A percentile compares a stretch with the other conserved stretches of the same genome.
These are phyloP conservation scores for Ceriops tagal DNA, from an alignment of 345 rosid species.

Conservation along the genomic window DNA sequence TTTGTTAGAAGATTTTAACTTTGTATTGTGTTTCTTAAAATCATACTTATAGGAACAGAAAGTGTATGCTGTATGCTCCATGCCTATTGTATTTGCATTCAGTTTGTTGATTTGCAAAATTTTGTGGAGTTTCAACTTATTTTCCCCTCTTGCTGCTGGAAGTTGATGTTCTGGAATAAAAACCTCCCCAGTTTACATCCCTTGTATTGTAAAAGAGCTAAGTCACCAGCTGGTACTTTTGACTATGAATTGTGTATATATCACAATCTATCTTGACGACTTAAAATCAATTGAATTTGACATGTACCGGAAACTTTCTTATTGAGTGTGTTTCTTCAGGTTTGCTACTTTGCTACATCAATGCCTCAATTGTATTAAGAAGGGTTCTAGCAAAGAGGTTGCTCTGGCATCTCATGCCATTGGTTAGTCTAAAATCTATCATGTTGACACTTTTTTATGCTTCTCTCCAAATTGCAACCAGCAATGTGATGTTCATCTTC, in stretches of 20 bases:
- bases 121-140: too few relatives aligned
- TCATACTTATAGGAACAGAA: too few relatives aligned
- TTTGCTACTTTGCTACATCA: constrained; percentile 84
- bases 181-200: too few relatives aligned
- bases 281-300: background rate
- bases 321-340: constrained; percentile 32
- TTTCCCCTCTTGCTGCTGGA: too few relatives aligned
- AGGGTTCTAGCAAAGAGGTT: constrained; percentile 72
- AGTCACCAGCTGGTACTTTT: too few relatives aligned
- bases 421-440: constrained; percentile 41
- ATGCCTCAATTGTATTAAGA: constrained; percentile 59
- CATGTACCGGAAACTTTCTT: background rate
- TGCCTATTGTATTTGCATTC: too few relatives aligned
- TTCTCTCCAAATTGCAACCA: background rate
- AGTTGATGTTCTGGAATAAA: too few relatives aligned
- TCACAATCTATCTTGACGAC: background rate
- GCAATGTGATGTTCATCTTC: constrained; percentile 9
- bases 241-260: too few relatives aligned
- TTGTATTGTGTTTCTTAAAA: background rate
- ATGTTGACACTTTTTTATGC: background rate
- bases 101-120: too few relatives aligned
- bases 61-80: too few relatives aligned
- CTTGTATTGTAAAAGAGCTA: too few relatives aligned
- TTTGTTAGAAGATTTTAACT: background rate
- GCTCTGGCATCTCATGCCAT: constrained; percentile 64